Conservation (phyloP, 2,329 filamentous ascomycete species). For the Fusarium domesticum region DNA sequence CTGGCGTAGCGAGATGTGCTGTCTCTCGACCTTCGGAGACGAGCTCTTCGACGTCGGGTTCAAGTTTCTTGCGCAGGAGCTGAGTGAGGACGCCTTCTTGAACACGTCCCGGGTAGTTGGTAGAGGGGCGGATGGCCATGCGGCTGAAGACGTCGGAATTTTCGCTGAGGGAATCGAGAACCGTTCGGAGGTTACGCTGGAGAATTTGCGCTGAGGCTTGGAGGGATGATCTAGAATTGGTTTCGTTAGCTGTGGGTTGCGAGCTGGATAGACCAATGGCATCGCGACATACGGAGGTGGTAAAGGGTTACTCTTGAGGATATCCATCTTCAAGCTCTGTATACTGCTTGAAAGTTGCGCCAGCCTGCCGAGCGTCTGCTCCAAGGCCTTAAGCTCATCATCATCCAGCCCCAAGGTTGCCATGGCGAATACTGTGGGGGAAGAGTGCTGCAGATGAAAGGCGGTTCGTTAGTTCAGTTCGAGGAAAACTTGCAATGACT, state of each 20-base stretch:
- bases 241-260: conserved; percentile 7
- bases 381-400: conserved; percentile 65
- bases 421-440: conserved; percentile 28
- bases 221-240: conserved; percentile 57
- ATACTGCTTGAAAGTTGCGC: conserved; percentile 68
- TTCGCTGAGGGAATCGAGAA: conserved; percentile 63
- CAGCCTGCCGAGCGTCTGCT: conserved; percentile 67
- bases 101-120: conserved; percentile 68
- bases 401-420: conserved; percentile 49
- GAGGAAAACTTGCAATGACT: too few species aligned
- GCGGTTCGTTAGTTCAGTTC: too few species aligned
- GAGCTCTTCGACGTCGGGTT: conserved; percentile 72
- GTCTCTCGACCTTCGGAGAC: conserved; percentile 60
- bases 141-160: conserved; percentile 66
- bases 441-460: conserved; percentile 1
- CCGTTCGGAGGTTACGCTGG: conserved; percentile 64
- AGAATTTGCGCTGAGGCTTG: conserved; percentile 71
- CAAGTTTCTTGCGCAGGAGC: conserved; percentile 78
- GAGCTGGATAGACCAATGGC: neutral
- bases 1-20: conserved; percentile 40
- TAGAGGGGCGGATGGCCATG: conserved; percentile 71
- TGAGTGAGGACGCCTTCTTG: conserved; percentile 65
- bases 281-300: conserved; percentile 57
- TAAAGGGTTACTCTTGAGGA: conserved; percentile 62
- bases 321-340: conserved; percentile 58